A percentile compares a stretch with the other conserved stretches of the same genome.
Conservation (phyloP, 2,329 filamentous ascomycete species). For the Xenosphaeropsis pyriputrescens region DNA sequence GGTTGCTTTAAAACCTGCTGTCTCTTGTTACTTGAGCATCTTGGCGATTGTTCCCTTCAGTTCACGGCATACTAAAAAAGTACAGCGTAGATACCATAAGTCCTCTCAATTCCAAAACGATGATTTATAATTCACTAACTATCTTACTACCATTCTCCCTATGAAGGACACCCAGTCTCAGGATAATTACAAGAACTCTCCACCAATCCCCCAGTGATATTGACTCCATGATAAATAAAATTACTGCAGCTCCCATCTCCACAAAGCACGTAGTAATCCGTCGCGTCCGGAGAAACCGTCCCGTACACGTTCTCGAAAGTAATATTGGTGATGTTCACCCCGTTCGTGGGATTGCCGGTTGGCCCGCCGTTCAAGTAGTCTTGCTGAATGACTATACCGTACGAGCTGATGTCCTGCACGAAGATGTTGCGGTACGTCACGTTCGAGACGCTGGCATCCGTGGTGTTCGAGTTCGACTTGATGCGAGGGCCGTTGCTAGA, state of each 20-base stretch:
- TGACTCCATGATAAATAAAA: conserved; percentile 20
- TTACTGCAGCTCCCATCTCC: conserved; percentile 22
- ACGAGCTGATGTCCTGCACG: conserved; percentile 26
- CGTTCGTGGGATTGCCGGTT: conserved; percentile 21
- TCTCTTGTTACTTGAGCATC: no score
- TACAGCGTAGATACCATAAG: no score
- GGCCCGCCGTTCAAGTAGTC: conserved; percentile 33
- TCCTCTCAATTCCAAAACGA: no score
- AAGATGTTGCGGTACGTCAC: conserved; percentile 31
- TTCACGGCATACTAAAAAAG: no score
- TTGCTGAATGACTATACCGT: conserved; percentile 36
- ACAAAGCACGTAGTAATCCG: conserved; percentile 23
- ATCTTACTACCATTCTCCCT: no score
- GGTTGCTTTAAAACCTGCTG: no score
- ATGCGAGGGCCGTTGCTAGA: conserved; percentile 22
- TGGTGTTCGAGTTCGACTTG: conserved; percentile 23
- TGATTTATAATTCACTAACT: no score
- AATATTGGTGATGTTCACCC: conserved; percentile 21
- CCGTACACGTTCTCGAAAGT: conserved; percentile 21
- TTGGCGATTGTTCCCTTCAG: no score
- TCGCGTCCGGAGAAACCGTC: conserved; percentile 15
- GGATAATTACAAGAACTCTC: conserved; percentile 16
- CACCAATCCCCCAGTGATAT: conserved; percentile 18
- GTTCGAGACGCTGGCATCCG: conserved; percentile 20
- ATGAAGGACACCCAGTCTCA: conserved; percentile 10